Base-by-base conservation (phyloP, 2,329 filamentous ascomycete species). In the Aspergillus ochraceus region DNA sequence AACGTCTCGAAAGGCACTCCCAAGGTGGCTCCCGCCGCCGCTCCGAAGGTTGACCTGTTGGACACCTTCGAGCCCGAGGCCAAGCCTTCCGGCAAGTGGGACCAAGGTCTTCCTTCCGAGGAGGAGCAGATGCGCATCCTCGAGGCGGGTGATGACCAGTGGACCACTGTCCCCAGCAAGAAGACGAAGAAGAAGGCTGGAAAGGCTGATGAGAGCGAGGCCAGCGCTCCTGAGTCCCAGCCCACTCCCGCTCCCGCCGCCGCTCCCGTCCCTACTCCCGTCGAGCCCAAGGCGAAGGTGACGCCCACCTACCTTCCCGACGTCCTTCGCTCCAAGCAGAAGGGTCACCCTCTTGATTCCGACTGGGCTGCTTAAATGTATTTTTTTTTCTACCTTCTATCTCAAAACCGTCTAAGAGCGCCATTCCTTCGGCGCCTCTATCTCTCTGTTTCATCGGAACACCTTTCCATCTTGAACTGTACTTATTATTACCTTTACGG, bases 151-250 rank as follows among this genome's bases (percentile, higher is more conserved):
- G 81, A 85, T 50, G 81, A 81, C 58, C 82, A 82, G 55, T 88
- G 86, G 86, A 86, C 82, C 64, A 85, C 84, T 10, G 86, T 88
- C 24, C 77, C 82, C 32, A 84, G 78, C 69, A 87, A 87, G 78
- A 81, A 83, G 72, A 81, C 81, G 71, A 83, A 81, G 71, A 82
- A 81, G 73, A 77, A 74, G 64, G 69, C 71, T 19, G 73, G 71
- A 60, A 77, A 75, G 60, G 66, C 69, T 39, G 76, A 77, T 20
- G 78, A 80, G 53, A 80, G 79, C 53, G 82, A 83, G 61, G 70
- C 72, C 54, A 80, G 77, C 63, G 72, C 69, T 29, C 71, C 75
- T 5, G 74, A 78, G 61, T 70, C 58, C 61, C 71, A 71, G 63
- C 64, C 70, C 19, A 54, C 66, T 19, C 60, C 69, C 17, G 62